These are phyloP conservation scores for Claviceps arundinis DNA, from an alignment of 2,329 filamentous ascomycete species.

Conservation along the genomic window DNA sequence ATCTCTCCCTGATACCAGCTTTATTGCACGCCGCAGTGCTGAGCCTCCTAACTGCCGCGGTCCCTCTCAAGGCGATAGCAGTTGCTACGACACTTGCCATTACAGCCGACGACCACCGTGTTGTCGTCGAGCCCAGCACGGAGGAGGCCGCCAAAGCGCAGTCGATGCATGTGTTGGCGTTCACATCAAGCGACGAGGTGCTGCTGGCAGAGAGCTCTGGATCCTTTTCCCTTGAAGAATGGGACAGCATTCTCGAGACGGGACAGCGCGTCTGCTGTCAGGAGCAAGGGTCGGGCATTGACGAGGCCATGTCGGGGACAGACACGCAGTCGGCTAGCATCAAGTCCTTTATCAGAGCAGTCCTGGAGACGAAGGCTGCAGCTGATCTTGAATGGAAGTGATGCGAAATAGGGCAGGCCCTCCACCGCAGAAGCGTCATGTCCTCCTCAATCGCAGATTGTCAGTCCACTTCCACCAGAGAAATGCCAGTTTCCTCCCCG, in stretches of 20 bases:
- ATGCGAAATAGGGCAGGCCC: slow-evolving; percentile 7
- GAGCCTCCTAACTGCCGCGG: slow-evolving; percentile 66
- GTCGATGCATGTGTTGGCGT: slow-evolving; percentile 74
- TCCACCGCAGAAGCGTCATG: neutral
- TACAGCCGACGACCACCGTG: slow-evolving; percentile 23
- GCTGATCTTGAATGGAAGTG: slow-evolving; percentile 46
- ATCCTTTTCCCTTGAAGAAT: slow-evolving; percentile 58
- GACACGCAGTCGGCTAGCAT: slow-evolving; percentile 32
- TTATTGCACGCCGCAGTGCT: slow-evolving; percentile 69
- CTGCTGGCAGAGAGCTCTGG: slow-evolving; percentile 75
- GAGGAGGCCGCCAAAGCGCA: slow-evolving; percentile 47
- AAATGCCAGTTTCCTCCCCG: neutral
- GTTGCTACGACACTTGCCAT: slow-evolving; percentile 54
- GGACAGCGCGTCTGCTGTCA: slow-evolving; percentile 54
- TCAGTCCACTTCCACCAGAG: neutral
- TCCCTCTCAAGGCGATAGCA: slow-evolving; percentile 64
- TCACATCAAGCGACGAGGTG: slow-evolving; percentile 59
- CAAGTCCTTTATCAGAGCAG: slow-evolving; percentile 47
- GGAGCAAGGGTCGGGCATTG: slow-evolving; percentile 22
- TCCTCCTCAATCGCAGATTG: neutral
- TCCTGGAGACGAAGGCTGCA: slow-evolving; percentile 41
- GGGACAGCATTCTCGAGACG: slow-evolving; percentile 55
- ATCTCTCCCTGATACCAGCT: slow-evolving; percentile 66
- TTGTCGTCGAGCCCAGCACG: slow-evolving; percentile 48
- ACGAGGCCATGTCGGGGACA: slow-evolving; percentile 33